Evolutionary conservation across 2,329 filamentous ascomycete genomes (phyloP).

Genomic region (Passalora sequoiae): DNA sequence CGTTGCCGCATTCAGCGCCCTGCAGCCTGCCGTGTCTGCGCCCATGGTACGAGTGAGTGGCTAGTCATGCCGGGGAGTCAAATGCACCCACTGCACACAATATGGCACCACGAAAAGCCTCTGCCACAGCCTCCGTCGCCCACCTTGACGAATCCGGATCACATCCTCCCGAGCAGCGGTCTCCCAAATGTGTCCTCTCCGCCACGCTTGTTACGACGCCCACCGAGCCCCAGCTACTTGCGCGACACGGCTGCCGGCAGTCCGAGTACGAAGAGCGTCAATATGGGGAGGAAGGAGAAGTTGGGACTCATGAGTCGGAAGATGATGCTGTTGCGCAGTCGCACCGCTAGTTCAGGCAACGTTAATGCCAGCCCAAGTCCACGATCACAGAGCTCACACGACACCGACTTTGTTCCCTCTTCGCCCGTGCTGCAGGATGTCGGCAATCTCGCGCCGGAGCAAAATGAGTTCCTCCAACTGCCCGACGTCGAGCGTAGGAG

Average conservation of each 20-base stretch:
- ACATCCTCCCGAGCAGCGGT: slow-evolving; percentile 71
- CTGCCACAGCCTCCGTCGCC: slow-evolving; percentile 62
- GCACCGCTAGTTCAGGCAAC: slow-evolving; percentile 20
- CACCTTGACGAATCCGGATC: slow-evolving; percentile 86
- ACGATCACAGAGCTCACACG: slow-evolving; percentile 11
- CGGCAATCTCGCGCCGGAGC: slow-evolving; percentile 26
- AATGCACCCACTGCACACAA: slow-evolving; percentile 14
- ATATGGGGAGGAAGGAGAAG: slow-evolving; percentile 26
- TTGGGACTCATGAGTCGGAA: slow-evolving; percentile 30
- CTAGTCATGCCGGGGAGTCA: slow-evolving; percentile 5
- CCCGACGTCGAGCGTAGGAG: slow-evolving; percentile 28
- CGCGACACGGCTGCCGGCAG: slow-evolving; percentile 14
- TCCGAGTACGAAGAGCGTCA: background rate
- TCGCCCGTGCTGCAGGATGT: slow-evolving; percentile 31
- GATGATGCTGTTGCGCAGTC: slow-evolving; percentile 31
- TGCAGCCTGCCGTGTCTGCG: background rate
- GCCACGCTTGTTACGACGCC: slow-evolving; percentile 18
- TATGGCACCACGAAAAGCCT: slow-evolving; percentile 21
- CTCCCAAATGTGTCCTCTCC: slow-evolving; percentile 18
- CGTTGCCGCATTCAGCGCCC: no score
- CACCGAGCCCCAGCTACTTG: slow-evolving; percentile 30
- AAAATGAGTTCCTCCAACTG: slow-evolving; percentile 13
- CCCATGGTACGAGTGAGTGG: background rate
- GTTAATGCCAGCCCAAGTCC: slow-evolving; percentile 5
- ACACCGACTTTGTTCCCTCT: slow-evolving; percentile 21